Percentiles rank a stretch among this genome's conserved stretches.
Conservation (phyloP, 352 stramenopile species). For the Phytophthora pluvialis region DNA sequence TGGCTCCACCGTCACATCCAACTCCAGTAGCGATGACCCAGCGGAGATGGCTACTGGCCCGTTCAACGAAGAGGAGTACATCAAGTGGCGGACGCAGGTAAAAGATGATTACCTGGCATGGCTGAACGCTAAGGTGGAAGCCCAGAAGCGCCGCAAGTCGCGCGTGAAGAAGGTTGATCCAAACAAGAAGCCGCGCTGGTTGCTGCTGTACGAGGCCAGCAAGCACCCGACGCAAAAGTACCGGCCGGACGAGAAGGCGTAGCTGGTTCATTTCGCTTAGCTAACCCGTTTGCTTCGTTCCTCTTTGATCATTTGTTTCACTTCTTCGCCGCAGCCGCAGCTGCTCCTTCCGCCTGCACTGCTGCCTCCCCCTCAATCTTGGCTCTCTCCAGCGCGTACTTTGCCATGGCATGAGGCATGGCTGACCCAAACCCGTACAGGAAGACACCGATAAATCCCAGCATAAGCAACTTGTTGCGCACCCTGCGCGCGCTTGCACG, state of each 20-base stretch:
- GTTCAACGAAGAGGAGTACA: slow-evolving; percentile 70
- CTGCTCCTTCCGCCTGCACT: slow-evolving; percentile 11
- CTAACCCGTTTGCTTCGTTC: slow-evolving; percentile 13
- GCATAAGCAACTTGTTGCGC: slow-evolving; percentile 63
- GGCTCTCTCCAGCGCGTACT: slow-evolving; percentile 70
- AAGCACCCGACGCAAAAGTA: slow-evolving; percentile 43
- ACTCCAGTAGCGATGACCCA: slow-evolving; percentile 7
- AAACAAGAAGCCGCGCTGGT: slow-evolving; percentile 71
- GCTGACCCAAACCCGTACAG: slow-evolving; percentile 79
- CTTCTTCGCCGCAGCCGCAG: slow-evolving; percentile 23
- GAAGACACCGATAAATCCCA: slow-evolving; percentile 71
- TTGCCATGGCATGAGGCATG: slow-evolving; percentile 66
- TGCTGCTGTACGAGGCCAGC: slow-evolving; percentile 75
- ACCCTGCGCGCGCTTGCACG: slow-evolving; percentile 41
- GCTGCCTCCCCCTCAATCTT: slow-evolving; percentile 54
- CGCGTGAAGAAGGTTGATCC: slow-evolving; percentile 52
- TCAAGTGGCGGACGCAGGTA: slow-evolving; percentile 70
- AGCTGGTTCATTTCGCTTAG: slow-evolving; percentile 24
- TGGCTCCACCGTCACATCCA: slow-evolving; percentile 17
- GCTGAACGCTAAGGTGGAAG: slow-evolving; percentile 67
- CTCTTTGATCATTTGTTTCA: slow-evolving; percentile 14
- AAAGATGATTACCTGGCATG: slow-evolving; percentile 81
- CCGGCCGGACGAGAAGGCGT: slow-evolving; percentile 37
- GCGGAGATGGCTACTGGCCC: neutral
- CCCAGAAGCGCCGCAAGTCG: slow-evolving; percentile 50